Evolutionary conservation across 2,329 filamentous ascomycete species (phyloP).

Genomic region (Hypoxylon sp.): DNA sequence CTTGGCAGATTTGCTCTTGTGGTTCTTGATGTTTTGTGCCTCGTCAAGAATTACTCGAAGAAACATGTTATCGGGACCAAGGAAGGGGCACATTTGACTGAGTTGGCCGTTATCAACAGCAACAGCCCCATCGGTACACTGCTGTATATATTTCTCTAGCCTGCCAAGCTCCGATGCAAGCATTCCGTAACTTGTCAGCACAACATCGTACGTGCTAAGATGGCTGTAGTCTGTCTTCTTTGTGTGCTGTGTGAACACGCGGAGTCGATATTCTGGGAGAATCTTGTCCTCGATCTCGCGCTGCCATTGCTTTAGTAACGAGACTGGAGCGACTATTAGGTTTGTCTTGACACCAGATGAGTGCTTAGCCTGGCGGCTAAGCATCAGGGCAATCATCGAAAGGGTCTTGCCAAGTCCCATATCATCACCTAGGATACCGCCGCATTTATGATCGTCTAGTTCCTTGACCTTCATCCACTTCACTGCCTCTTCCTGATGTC

Average conservation of each 20-base stretch:
- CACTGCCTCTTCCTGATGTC: constrained; percentile 84
- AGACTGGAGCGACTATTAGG: constrained; percentile 85
- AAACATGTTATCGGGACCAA: constrained; percentile 74
- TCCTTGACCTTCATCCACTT: constrained; percentile 85
- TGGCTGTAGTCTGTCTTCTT: constrained; percentile 73
- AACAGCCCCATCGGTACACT: constrained; percentile 60
- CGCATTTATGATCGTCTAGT: constrained; percentile 78
- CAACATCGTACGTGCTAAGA: constrained; percentile 56
- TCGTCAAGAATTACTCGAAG: constrained; percentile 83
- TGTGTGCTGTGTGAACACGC: constrained; percentile 79
- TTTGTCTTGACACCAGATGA: constrained; percentile 69
- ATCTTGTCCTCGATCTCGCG: constrained; percentile 82
- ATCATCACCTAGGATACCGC: constrained; percentile 83
- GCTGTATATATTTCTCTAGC: constrained; percentile 67
- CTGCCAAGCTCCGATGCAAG: constrained; percentile 68
- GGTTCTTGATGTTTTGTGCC: constrained; percentile 86
- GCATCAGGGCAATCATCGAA: constrained; percentile 83
- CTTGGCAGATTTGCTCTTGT: constrained; percentile 71
- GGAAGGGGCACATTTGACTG: constrained; percentile 65
- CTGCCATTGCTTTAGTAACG: constrained; percentile 87
- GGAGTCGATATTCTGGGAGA: constrained; percentile 70
- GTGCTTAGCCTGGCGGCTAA: constrained; percentile 58
- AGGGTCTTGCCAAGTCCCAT: constrained; percentile 92
- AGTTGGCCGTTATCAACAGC: constrained; percentile 59
- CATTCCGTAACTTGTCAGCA: constrained; percentile 26